Evolutionary conservation across 768 basidiomycete species (phyloP).

Genomic region (Tylopilus rubrobrunneus): DNA sequence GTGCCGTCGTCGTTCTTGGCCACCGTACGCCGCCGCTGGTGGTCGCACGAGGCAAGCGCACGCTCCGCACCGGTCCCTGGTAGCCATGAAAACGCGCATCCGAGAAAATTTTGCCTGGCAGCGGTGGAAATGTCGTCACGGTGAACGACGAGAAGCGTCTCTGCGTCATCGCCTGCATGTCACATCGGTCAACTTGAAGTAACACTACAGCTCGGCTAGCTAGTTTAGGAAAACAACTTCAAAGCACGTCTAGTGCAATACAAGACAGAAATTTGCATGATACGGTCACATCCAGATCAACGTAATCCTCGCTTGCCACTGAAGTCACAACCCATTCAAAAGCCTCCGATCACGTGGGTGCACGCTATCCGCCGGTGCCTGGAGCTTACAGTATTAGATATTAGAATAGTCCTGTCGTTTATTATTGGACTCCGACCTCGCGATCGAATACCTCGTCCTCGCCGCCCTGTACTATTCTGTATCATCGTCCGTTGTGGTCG

Average conservation of each 20-base stretch:
- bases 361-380: too few species aligned
- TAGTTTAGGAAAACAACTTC: conserved; percentile 6
- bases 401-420: too few species aligned
- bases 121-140: not conserved
- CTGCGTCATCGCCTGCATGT: conserved; percentile 22
- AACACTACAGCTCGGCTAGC: not conserved
- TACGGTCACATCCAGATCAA: not conserved
- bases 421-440: too few species aligned
- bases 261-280: not conserved
- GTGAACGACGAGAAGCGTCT: conserved; percentile 27
- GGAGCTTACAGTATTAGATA: too few species aligned
- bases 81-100: conserved; percentile 44
- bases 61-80: conserved; percentile 47
- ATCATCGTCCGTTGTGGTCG: too few species aligned
- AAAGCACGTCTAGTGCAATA: not conserved
- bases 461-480: too few species aligned
- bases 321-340: too few species aligned
- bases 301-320: not conserved
- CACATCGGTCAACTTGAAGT: not conserved
- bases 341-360: too few species aligned
- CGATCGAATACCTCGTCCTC: too few species aligned
- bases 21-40: conserved; percentile 59
- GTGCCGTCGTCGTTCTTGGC: conserved; percentile 63
- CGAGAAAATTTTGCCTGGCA: conserved; percentile 32
- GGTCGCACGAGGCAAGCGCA: conserved; percentile 58